Evolutionary conservation across 192 early-diverging fungal genomes (phyloP).

Genomic region (Coemansia sp.): DNA sequence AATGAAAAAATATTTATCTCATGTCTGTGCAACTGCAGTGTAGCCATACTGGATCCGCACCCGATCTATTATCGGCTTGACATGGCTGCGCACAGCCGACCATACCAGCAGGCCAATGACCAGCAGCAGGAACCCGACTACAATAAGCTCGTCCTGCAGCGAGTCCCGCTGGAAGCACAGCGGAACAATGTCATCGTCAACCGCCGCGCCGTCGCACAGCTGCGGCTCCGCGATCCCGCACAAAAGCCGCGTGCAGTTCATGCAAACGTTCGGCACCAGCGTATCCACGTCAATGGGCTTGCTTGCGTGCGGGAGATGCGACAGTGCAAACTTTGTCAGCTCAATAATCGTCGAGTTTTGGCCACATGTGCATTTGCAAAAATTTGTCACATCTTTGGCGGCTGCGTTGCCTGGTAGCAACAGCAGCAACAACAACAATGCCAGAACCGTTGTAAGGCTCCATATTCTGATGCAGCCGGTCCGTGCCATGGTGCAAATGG

Average conservation of each 20-base stretch:
- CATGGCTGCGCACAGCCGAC: constrained; percentile 30
- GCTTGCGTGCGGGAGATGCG: constrained; percentile 45
- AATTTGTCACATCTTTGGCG: constrained; percentile 37
- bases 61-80: constrained; percentile 28
- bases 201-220: constrained; percentile 52
- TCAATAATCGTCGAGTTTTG: constrained; percentile 52
- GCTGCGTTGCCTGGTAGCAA: neutral
- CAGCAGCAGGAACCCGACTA: constrained; percentile 38
- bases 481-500: no score
- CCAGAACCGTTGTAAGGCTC: neutral
- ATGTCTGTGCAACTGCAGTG: neutral
- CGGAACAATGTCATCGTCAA: constrained; percentile 49
- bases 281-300: constrained; percentile 48
- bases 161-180: constrained; percentile 53
- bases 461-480: neutral
- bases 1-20: neutral
- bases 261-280: constrained; percentile 49
- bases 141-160: constrained; percentile 50
- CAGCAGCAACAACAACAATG: neutral
- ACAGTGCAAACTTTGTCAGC: constrained; percentile 41
- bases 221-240: constrained; percentile 46
- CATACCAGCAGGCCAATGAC: constrained; percentile 43
- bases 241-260: constrained; percentile 51
- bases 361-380: constrained; percentile 53
- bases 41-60: constrained; percentile 40